Base-by-base conservation (phyloP, 306 rosid species). In the Trifolium repens region DNA sequence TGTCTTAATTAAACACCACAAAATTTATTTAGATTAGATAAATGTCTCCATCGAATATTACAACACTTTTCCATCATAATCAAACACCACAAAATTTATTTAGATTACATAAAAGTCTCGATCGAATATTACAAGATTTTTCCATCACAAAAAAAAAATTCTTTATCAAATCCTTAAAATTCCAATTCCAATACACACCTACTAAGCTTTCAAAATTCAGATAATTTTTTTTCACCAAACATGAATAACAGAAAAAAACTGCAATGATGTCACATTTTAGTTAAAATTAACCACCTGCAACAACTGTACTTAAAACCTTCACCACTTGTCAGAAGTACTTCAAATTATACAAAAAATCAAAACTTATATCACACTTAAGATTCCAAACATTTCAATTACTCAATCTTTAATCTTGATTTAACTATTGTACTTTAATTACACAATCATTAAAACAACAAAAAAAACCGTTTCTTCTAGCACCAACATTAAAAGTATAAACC, bases 261-360 rank as follows among this genome's bases (percentile, higher is more conserved):
- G 49, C 67, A 55, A 19, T 14, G 2, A 49, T 54, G 69, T 77
- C 59, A 42, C 70, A 39, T 30, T 70, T 70, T 19, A 55, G 49
- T 67, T 57, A 71, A 71, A 82, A 49, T 67, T 71, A 71, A 30
- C 43, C 22, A 87, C 85, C 91, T 80, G 75, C 85, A 76, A 49
- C 46, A 49, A 47, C 61, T 7, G 34, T 19, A 61, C 60, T 12
- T 69, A 27, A 35, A 55, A 58, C 54, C 49, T 22, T 67, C 60
- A 68, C 26, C 72, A 70, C 73, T 59, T 40, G 55, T 42, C 53
- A 71, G 11, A 39, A 50, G 22, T 39, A 7, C 39, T 35, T 30
- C 5, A 30, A 30, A 30, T 4, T 30, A 30, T 30, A 30, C 34
- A 4, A 37, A 7, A 39, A 39, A 39, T 39, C 9, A 39, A 73